Evolutionary conservation across 106 monocot genomes (phyloP).

Genomic region (Allium cepa): DNA sequence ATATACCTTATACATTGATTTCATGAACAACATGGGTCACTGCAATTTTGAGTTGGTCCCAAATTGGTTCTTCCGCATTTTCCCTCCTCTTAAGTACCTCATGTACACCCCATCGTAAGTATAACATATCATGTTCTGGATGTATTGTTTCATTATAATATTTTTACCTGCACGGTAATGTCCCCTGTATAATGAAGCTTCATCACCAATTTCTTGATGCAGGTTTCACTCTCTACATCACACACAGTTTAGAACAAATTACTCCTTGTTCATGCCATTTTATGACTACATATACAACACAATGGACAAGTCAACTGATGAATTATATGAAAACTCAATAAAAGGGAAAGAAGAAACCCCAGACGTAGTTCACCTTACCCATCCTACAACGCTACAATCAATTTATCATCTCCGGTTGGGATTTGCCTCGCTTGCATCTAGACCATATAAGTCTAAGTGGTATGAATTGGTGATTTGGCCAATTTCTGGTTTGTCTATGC

Average conservation of each 20-base stretch:
- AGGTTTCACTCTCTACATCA: constrained; percentile 89
- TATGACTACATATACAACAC: constrained; percentile 78
- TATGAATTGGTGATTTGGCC: constrained; percentile 46
- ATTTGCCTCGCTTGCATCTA: constrained; percentile 56
- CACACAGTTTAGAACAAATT: constrained; percentile 75
- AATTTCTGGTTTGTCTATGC: constrained; percentile 28
- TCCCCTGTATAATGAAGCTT: neutral
- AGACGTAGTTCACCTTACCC: constrained; percentile 67
- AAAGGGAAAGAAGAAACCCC: constrained; percentile 35
- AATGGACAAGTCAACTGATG: constrained; percentile 35
- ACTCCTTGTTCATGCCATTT: constrained; percentile 82
- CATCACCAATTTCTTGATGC: neutral
- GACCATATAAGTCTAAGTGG: constrained; percentile 46
- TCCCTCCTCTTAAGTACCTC: constrained; percentile 79
- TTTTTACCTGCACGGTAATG: no score
- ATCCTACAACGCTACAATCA: constrained; percentile 51
- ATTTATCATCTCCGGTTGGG: constrained; percentile 55
- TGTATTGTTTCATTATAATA: neutral
- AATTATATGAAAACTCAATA: constrained; percentile 32
- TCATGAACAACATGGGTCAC: constrained; percentile 88
- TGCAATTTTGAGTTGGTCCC: constrained; percentile 82
- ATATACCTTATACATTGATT: constrained; percentile 52
- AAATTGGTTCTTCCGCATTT: constrained; percentile 45
- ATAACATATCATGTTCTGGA: neutral
- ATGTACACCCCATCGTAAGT: constrained; percentile 95